Base-by-base conservation (phyloP, 371 early-diverging fungal species). In the Mortierella sp. region DNA sequence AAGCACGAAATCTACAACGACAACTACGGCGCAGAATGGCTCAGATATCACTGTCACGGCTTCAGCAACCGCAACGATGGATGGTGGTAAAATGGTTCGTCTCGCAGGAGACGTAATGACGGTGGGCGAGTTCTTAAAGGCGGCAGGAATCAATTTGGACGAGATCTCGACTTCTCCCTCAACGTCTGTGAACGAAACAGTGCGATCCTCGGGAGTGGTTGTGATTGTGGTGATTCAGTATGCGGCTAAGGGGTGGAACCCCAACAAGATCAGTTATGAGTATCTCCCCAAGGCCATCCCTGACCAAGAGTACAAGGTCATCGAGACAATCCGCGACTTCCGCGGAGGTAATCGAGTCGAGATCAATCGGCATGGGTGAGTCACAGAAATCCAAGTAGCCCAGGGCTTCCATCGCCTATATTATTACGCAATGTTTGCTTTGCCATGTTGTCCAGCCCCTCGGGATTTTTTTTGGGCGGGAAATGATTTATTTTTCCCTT, bases 271-370 rank as follows among this genome's bases (percentile, higher is more conserved):
- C 42, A 88, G 74, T 42, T 92, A 92, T 71, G 79, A 80, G 70
- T 92, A 92, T 63, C 79, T 83, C 5, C 89, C 90, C 11, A 85
- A 87, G 57, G 79, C 87, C 0, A 89, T 89, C 38, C 76, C 84
- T 2, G 89, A 89, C 70, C 88, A 89, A 31, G 93, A 93, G 70
- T 90, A 88, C 83, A 93, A 92, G 71, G 83, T 88, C 24, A 75
- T 84, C 21, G 89, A 92, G 78, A 88, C 81, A 16, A 82, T 89
- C 19, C 79, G 80, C 26, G 85, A 91, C 50, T 86, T 86, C 38
- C 74, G 82, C 19, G 84, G 87, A 77, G 90, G 89, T 0, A 83
- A 87, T 7, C 68, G 89, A 38, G 89, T 89, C 10, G 89, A 91
- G 48, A 75, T 88, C 50, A 88, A 89, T 72, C 80, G 91, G 28